Base-by-base conservation (phyloP, 768 basidiomycete species). In the Amanita inopinata region DNA sequence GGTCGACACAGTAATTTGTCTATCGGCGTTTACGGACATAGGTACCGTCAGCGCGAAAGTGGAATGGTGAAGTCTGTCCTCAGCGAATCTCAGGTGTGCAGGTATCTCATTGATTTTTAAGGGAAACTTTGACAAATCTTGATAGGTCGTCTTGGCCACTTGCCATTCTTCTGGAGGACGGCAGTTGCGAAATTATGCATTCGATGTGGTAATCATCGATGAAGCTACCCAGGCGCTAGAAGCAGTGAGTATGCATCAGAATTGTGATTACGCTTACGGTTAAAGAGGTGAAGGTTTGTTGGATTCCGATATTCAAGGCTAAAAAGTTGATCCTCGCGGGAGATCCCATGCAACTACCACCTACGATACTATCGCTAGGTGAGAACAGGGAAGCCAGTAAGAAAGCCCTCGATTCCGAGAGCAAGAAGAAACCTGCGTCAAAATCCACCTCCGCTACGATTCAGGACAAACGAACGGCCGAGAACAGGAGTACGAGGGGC, bases 211-310 rank as follows among this genome's bases (percentile, higher is more conserved):
- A 8, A 83, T 99, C 34, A 93, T 99, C 41, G 96, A 99, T 51
- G 96, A 99, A 63, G 96, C 96, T 0, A 97, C 96, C 0, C 96
- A 98, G 59, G 94, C 93, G 3, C 56, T 96, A 10, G 94, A 99
- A 63, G 90, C 92, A 17, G 92, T 92, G 55, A 46, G 76, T 57
- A 6, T 10, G 19, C 20, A 8, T 25, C 22, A 15, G 20, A 7
- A 27, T 12, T 4, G 18, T 48, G 18, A 23, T 41, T 14, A 47
- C 49, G 50, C 34, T 37, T 25, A 19, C 34, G n/a, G n/a, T 28
- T 19, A 22, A 24, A 6, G n/a, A n/a, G 36, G 9, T 45, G 2
- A 46, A 84, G 83, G 83, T 83, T 3, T 97, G 92, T 62, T 97
- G 94, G 92, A 76, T 98, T 23, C 93, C 96, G 0, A 84, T 97